These are phyloP conservation scores for Mollisia scopiformis DNA, from an alignment of 2,329 filamentous ascomycete genomes.

Conservation along the genomic window DNA sequence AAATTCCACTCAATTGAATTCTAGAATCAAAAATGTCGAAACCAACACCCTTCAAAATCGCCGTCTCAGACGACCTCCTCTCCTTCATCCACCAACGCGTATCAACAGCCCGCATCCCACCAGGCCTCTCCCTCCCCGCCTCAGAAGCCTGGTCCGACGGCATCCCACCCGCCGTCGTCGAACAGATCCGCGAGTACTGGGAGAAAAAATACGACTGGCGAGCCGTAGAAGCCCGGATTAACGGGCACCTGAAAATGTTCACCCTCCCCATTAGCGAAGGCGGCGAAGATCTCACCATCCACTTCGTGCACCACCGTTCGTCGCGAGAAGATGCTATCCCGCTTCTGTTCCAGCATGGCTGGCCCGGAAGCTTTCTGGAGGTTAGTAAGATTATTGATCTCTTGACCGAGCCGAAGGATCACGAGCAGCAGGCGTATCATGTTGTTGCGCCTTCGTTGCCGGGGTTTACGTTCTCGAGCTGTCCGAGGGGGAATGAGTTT, in stretches of 20 bases:
- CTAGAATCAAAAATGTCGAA: slow-evolving; percentile 5
- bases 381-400: slow-evolving; percentile 42
- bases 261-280: slow-evolving; percentile 32
- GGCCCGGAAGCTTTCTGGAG: slow-evolving; percentile 71
- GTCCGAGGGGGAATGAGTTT: slow-evolving; percentile 18
- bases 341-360: slow-evolving; percentile 46
- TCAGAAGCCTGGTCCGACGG: slow-evolving; percentile 27
- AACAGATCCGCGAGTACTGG: slow-evolving; percentile 33
- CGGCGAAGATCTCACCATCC: slow-evolving; percentile 53
- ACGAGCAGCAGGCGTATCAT: slow-evolving; percentile 44
- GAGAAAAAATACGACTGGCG: slow-evolving; percentile 35
- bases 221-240: slow-evolving; percentile 32
- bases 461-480: slow-evolving; percentile 19
- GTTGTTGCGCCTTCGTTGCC: slow-evolving; percentile 52
- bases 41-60: slow-evolving; percentile 32
- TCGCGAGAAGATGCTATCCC: slow-evolving; percentile 46
- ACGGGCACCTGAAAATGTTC: slow-evolving; percentile 34
- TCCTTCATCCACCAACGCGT: slow-evolving; percentile 31
- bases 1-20: background rate
- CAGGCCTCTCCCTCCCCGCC: slow-evolving; percentile 17
- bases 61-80: slow-evolving; percentile 28
- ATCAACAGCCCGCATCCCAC: slow-evolving; percentile 28
- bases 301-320: slow-evolving; percentile 65
- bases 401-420: slow-evolving; percentile 34
- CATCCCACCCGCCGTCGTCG: slow-evolving; percentile 18